Base-by-base conservation (phyloP, 208 protist genomes). In the Vickermania ingenoplastis region DNA sequence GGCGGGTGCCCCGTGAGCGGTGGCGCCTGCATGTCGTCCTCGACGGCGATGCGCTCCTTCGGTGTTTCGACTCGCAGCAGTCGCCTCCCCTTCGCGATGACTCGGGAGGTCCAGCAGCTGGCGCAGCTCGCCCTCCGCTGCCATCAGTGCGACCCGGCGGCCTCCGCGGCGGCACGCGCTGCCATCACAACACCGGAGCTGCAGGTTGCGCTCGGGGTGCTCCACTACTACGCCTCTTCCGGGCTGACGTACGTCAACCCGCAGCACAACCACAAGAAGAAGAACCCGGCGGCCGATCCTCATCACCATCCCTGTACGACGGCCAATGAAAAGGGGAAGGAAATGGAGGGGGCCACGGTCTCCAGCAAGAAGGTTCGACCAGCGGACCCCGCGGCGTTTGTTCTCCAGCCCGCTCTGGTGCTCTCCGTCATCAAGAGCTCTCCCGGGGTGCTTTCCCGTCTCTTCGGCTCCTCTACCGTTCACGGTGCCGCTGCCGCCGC, bases 401-500 rank as follows among this genome's bases (percentile, higher is more conserved):
- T 17, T 45, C 36, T 45, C 36, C 17, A 7, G 17, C 36, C 36
- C 36, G 36, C 36, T 45, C 7, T 17, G 7, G 11, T 45, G 17
- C 17, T 45, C 11, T n/a, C 11, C 17, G 17, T 17, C 11, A 45
- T 45, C 17, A 7, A 17, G 11, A 45, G 17, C 36, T 45, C 31
- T 31, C 60, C 58, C 21, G 56, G 65, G 22, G 24, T 89, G 31
- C 62, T 77, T 17, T 80, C 82, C 61, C 81, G 86, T 24, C 61
- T 71, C 58, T 22, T 94, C 21, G 53, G 71, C 53, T 55, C 72
- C 26, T 65, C 66, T 7, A 59, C 86, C 50, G 91, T 88, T 73
- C 57, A 64, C 3, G 61, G 50, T 22, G 77, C 87, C n/a, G 75
- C 68, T 41, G 55, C 75, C 4, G 3, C 75, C 25, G 63, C 75